Evolutionary conservation across 116 monocot species (phyloP).

Genomic region (Dioscorea cayenensis): DNA sequence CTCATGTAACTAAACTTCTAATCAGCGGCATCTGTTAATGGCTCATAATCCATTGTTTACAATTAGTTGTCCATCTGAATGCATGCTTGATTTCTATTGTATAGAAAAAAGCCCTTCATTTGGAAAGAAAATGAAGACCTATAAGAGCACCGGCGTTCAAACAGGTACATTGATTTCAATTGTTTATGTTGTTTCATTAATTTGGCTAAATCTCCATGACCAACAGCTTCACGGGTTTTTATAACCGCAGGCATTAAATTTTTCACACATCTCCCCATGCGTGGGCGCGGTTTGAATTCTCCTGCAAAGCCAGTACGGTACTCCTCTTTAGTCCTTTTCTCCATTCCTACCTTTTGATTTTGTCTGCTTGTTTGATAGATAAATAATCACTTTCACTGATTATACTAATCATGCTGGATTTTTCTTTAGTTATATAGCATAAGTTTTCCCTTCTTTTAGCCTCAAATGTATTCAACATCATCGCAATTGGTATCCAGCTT

Average conservation of each 20-base stretch:
- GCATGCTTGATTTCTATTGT: too few relatives aligned
- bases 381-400: neutral
- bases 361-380: neutral
- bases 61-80: too few relatives aligned
- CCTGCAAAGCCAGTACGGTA: neutral
- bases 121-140: too few relatives aligned
- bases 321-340: neutral
- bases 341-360: neutral
- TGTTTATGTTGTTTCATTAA: too few relatives aligned
- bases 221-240: too few relatives aligned
- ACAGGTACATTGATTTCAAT: too few relatives aligned
- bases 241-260: neutral
- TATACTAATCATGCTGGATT: neutral
- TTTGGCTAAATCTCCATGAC: too few relatives aligned
- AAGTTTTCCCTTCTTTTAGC: neutral
- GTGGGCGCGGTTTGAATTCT: neutral
- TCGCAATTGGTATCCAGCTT: conserved; percentile 4
- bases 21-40: too few relatives aligned
- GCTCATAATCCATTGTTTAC: too few relatives aligned
- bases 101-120: too few relatives aligned
- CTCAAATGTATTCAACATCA: neutral
- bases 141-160: too few relatives aligned
- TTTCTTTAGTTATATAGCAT: neutral
- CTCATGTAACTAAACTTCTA: too few relatives aligned
- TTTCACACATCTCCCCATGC: neutral